Conservation (phyloP, 495 filamentous ascomycete species). For the Copromyces sp. region DNA sequence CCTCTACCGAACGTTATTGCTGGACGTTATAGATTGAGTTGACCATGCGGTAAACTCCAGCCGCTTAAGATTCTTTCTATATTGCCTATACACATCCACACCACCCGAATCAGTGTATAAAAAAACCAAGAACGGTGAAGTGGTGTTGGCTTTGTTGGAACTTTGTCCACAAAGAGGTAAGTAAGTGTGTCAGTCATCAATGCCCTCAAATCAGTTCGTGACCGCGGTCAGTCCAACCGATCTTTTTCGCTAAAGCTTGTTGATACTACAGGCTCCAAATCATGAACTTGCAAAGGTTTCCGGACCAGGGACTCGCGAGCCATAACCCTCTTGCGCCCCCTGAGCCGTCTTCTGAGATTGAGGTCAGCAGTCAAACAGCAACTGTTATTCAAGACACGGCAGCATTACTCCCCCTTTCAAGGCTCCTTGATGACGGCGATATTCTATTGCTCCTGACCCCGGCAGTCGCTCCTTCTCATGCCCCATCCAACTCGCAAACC, state of each 20-base stretch:
- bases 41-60: not conserved
- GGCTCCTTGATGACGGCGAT: slow-evolving; percentile 33
- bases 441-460: slow-evolving; percentile 51
- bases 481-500: slow-evolving; percentile 5
- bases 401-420: slow-evolving; percentile 32
- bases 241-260: not conserved
- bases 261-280: not conserved
- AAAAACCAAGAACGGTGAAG: not conserved
- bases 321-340: not conserved
- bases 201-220: not conserved
- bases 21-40: not conserved
- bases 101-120: not conserved
- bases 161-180: not conserved
- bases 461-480: slow-evolving; percentile 37
- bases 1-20: not conserved
- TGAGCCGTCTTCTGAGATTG: not conserved
- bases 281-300: not conserved
- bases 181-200: not conserved
- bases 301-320: not conserved
- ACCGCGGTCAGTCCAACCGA: not conserved
- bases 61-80: not conserved
- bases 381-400: slow-evolving; percentile 25
- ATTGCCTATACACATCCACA: not conserved
- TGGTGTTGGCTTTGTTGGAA: not conserved
- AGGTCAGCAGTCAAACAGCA: slow-evolving; percentile 1